Evolutionary conservation across 345 rosid genomes (phyloP).

Genomic region (Cardamine occulta): DNA sequence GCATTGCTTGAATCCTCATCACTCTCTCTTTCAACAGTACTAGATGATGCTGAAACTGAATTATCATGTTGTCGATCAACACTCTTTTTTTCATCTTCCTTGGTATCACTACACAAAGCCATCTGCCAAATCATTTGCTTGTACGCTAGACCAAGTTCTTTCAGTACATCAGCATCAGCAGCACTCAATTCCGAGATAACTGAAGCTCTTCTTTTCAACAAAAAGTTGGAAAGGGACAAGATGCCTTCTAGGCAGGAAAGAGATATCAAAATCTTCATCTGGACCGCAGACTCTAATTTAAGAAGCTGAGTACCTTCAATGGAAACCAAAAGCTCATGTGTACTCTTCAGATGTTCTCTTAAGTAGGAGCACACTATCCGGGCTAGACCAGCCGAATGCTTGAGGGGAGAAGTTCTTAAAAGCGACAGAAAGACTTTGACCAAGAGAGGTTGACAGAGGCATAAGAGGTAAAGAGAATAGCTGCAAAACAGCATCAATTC

Average conservation of each 20-base stretch:
- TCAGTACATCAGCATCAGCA: constrained; percentile 90
- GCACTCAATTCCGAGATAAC: constrained; percentile 81
- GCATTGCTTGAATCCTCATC: constrained; percentile 70
- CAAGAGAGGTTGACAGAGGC: constrained; percentile 79
- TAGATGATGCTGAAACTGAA: constrained; percentile 61
- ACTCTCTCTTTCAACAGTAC: constrained; percentile 77
- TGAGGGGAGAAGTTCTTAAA: constrained; percentile 94
- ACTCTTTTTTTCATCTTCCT: constrained; percentile 69
- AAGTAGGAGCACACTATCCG: constrained; percentile 80
- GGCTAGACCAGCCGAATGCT: constrained; percentile 82
- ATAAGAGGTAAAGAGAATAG: constrained; percentile 75
- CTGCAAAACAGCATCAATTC: constrained; percentile 81
- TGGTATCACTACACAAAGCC: constrained; percentile 69
- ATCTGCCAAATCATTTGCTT: constrained; percentile 85
- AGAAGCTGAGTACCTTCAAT: constrained; percentile 67
- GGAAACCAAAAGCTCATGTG: constrained; percentile 58
- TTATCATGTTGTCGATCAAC: constrained; percentile 62
- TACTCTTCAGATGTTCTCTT: constrained; percentile 70
- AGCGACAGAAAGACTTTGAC: constrained; percentile 81
- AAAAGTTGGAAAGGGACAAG: constrained; percentile 71
- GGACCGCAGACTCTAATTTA: constrained; percentile 56
- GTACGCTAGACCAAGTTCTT: constrained; percentile 78
- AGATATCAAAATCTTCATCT: constrained; percentile 61
- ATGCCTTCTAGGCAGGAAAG: constrained; percentile 83
- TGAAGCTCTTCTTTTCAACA: constrained; percentile 77